Evolutionary conservation across 2,329 filamentous ascomycete genomes (phyloP).

Genomic region (Fusarium musae): DNA sequence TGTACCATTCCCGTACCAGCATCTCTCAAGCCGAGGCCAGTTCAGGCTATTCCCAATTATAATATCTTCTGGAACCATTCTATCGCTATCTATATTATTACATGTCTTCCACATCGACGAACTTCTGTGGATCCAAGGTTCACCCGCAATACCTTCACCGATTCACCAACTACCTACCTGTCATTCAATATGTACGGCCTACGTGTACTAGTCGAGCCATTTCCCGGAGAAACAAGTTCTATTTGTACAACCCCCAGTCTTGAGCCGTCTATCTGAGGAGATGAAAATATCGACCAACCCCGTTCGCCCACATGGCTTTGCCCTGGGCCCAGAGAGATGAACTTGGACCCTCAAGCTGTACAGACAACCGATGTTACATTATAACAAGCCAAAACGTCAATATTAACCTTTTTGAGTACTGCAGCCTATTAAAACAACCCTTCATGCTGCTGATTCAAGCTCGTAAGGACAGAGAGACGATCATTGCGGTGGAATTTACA

Average conservation of each 20-base stretch:
- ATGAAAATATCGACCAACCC: neutral
- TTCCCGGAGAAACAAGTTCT: neutral
- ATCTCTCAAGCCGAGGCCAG: neutral
- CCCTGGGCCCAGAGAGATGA: neutral
- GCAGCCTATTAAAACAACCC: neutral
- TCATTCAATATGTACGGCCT: neutral
- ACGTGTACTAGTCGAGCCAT: neutral
- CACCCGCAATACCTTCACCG: neutral
- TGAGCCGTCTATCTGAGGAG: neutral
- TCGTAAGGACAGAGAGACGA: neutral
- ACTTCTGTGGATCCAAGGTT: neutral
- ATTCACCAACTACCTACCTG: neutral
- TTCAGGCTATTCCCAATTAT: neutral
- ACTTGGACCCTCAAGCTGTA: neutral
- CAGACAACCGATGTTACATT: neutral
- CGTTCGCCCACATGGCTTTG: neutral
- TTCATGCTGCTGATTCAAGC: neutral
- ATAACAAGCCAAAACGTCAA: neutral
- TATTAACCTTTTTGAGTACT: neutral
- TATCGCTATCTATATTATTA: neutral
- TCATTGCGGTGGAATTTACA: neutral
- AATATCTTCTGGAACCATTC: neutral
- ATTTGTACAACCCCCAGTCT: neutral
- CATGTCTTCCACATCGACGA: neutral
- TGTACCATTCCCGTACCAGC: neutral